Evolutionary conservation across 352 stramenopile species (phyloP), one percentile per base, ranked within the genome.

Genomic region (Thalassiosira hispida): DNA sequence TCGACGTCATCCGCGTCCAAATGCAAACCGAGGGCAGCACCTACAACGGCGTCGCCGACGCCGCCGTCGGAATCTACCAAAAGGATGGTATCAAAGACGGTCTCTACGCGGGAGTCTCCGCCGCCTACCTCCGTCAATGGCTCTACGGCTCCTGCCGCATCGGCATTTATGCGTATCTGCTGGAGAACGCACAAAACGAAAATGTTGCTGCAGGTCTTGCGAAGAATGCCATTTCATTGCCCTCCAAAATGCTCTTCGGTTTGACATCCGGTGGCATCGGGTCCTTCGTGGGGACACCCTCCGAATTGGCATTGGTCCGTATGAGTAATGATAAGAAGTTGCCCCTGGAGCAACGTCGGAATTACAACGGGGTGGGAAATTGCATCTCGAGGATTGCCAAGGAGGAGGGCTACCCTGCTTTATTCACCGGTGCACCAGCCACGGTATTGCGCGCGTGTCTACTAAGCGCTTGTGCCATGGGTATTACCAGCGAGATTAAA

Each of bases 281-380:
- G 27, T 83, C 69, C 0, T 90, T 90, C 42, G 72, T 90, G 0
- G 83, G 83, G 31, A 90, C 83, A 11, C 83, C 83, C 18, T 77
- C 78, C 9, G 83, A 90, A 77, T 53, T 90, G 22, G 75, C 83
- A 9, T 59, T 90, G 40, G 83, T 90, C 6, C 68, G 83, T 20
- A 90, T 93, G 79, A 84, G 70, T 51, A 91, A 91, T 53, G 87
- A 93, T 77, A 86, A 77, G 14, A 86, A 80, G 23, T 57, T 93
- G 8, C 87, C 87, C 2, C 42, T 84, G 1, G 81, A 83, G 25
- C 69, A 93, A 74, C 79, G 87, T 44, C 56, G 85, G 44, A 90
- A 91, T 77, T 93, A 93, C 67, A 91, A 90, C n/a, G 70, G 67
- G 35, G 80, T 91, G 0, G n/a, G 83, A 8, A 80, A 93, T 73